phyloP scores from a whole-genome alignment of 768 basidiomycete species.

The Tylopilus vinaceipallidus region DNA sequence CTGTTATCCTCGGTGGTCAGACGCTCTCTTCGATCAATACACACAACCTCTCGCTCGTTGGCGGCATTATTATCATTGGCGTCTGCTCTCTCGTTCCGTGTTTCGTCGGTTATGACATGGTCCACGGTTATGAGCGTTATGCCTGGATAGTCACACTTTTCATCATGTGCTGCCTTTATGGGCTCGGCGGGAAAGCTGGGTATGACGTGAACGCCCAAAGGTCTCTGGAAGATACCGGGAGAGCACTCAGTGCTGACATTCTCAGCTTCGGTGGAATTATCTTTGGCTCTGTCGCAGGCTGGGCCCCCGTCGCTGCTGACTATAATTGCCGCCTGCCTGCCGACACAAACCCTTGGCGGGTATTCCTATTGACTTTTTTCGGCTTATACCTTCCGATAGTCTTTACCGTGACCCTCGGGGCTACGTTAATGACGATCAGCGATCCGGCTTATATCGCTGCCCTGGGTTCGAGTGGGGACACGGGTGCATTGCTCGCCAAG shows the following conservation, averaged over 20 bases:
- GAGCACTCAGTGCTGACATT: slow-evolving; percentile 44
- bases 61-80: slow-evolving; percentile 47
- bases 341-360: slow-evolving; percentile 38
- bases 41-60: slow-evolving; percentile 43
- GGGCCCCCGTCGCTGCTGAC: slow-evolving; percentile 54
- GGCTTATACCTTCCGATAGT: slow-evolving; percentile 48
- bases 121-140: slow-evolving; percentile 53
- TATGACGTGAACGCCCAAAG: slow-evolving; percentile 45
- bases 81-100: slow-evolving; percentile 43
- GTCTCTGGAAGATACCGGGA: slow-evolving; percentile 41
- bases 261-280: slow-evolving; percentile 52
- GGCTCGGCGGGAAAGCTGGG: slow-evolving; percentile 46
- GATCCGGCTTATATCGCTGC: slow-evolving; percentile 39
- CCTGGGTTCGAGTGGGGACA: slow-evolving; percentile 36
- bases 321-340: slow-evolving; percentile 51
- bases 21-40: slow-evolving; percentile 46
- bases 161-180: slow-evolving; percentile 51
- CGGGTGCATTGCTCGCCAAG: slow-evolving; percentile 43
- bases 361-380: slow-evolving; percentile 50
- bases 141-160: slow-evolving; percentile 49
- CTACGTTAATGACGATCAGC: slow-evolving; percentile 42
- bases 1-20: slow-evolving; percentile 55
- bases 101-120: slow-evolving; percentile 45
- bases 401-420: slow-evolving; percentile 38
- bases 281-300: slow-evolving; percentile 48